These are phyloP conservation scores for Kwoniella mangroviensis DNA, from an alignment of 768 basidiomycete genomes.

Conservation along the genomic window DNA sequence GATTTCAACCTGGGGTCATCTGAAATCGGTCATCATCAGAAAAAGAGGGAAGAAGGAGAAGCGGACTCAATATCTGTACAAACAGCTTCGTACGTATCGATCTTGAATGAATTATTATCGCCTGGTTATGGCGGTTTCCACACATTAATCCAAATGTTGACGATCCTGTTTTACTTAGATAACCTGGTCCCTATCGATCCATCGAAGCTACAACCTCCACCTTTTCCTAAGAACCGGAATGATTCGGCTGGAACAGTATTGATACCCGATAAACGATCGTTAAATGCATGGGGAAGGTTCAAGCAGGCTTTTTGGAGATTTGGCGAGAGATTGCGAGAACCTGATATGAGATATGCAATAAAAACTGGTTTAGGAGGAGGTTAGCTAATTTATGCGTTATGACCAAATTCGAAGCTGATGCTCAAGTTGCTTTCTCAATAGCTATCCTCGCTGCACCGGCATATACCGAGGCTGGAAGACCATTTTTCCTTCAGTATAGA, in stretches of 20 bases:
- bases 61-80: constrained; percentile 43
- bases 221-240: constrained; percentile 79
- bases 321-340: constrained; percentile 69
- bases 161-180: constrained; percentile 28
- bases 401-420: background rate
- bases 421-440: constrained; percentile 49
- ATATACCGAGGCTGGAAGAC: constrained; percentile 78
- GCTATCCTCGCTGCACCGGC: constrained; percentile 85
- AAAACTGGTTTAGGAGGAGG: constrained; percentile 67
- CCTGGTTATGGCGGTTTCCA: no score
- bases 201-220: constrained; percentile 63
- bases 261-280: constrained; percentile 68
- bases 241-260: constrained; percentile 86
- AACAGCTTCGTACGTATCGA: constrained; percentile 48
- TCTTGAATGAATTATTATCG: background rate
- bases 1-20: constrained; percentile 36
- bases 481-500: constrained; percentile 75
- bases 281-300: constrained; percentile 68
- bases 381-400: constrained; percentile 22
- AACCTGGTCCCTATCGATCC: constrained; percentile 58
- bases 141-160: no score
- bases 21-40: constrained; percentile 26
- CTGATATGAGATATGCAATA: constrained; percentile 82
- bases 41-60: constrained; percentile 24
- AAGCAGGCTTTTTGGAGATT: constrained; percentile 76